Conservation (phyloP, 371 early-diverging fungal species). For the Thermomucor indicae-seudaticae region DNA sequence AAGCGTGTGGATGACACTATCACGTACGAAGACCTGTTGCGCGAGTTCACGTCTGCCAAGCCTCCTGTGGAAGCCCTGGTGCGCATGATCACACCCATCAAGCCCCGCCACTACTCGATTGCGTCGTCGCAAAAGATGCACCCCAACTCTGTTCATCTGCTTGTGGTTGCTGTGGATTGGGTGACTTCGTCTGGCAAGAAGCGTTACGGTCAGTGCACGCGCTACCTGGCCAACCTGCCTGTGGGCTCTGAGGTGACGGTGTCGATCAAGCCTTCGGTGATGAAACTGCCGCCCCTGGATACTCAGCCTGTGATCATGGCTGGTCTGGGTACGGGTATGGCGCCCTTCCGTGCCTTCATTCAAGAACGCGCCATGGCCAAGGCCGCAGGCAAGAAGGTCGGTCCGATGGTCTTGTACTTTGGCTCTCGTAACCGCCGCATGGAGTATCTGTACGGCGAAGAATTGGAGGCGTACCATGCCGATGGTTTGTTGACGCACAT, state of each 20-base stretch:
- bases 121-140: constrained; percentile 85
- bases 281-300: constrained; percentile 85
- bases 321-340: constrained; percentile 96
- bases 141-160: constrained; percentile 83
- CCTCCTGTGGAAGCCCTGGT: constrained; percentile 71
- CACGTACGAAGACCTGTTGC: constrained; percentile 84
- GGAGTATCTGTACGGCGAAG: constrained; percentile 95
- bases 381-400: constrained; percentile 74
- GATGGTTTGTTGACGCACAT: constrained; percentile 83
- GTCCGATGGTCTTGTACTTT: constrained; percentile 92
- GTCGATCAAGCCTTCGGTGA: constrained; percentile 91
- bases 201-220: constrained; percentile 88
- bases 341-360: constrained; percentile 95
- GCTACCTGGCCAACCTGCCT: constrained; percentile 71
- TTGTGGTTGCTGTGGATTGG: constrained; percentile 92
- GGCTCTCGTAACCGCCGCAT: constrained; percentile 87
- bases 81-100: constrained; percentile 74
- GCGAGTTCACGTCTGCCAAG: constrained; percentile 81
- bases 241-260: constrained; percentile 76
- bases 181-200: constrained; percentile 53
- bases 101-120: constrained; percentile 95
- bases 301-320: constrained; percentile 92
- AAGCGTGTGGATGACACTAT: constrained; percentile 76
- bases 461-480: constrained; percentile 86
- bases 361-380: constrained; percentile 84